Conservation (phyloP, 306 rosid genomes). For the Begonia peltatifolia region DNA sequence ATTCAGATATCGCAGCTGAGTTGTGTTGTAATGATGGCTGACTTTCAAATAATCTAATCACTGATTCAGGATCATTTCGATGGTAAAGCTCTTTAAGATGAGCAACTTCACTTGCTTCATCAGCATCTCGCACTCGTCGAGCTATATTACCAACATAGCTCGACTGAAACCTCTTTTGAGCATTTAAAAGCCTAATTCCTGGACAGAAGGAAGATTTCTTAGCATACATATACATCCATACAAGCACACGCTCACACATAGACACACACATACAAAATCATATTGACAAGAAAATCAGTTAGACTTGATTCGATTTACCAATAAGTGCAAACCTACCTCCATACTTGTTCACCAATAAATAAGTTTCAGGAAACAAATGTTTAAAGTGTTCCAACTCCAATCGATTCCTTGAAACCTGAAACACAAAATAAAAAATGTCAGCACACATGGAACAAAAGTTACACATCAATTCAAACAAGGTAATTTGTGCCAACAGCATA, state of each 20-base stretch:
- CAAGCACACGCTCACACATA: too few species aligned
- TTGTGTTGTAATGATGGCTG: slow-evolving; percentile 63
- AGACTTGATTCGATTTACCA: too few species aligned
- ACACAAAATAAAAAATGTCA: not conserved
- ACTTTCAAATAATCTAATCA: slow-evolving; percentile 74
- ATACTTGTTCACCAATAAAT: slow-evolving; percentile 20
- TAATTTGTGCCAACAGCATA: too few species aligned
- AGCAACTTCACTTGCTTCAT: slow-evolving; percentile 64
- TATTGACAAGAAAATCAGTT: not conserved
- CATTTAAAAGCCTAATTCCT: slow-evolving; percentile 30
- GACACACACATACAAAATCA: not conserved
- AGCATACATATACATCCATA: too few species aligned
- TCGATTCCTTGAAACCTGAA: slow-evolving; percentile 48
- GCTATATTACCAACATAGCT: slow-evolving; percentile 67
- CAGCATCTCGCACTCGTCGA: slow-evolving; percentile 54
- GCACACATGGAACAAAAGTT: not conserved
- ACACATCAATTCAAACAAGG: too few species aligned
- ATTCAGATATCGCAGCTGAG: slow-evolving; percentile 67
- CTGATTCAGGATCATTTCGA: slow-evolving; percentile 73
- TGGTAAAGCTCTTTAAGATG: slow-evolving; percentile 65
- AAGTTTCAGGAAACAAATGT: slow-evolving; percentile 23
- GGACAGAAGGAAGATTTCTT: slow-evolving; percentile 13
- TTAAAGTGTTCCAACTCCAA: slow-evolving; percentile 25
- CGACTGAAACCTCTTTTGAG: slow-evolving; percentile 53
- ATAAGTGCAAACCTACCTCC: slow-evolving; percentile 13